These are phyloP conservation scores for Sedum album DNA, from an alignment of 164 flowering plant genomes.

Conservation along the genomic window DNA sequence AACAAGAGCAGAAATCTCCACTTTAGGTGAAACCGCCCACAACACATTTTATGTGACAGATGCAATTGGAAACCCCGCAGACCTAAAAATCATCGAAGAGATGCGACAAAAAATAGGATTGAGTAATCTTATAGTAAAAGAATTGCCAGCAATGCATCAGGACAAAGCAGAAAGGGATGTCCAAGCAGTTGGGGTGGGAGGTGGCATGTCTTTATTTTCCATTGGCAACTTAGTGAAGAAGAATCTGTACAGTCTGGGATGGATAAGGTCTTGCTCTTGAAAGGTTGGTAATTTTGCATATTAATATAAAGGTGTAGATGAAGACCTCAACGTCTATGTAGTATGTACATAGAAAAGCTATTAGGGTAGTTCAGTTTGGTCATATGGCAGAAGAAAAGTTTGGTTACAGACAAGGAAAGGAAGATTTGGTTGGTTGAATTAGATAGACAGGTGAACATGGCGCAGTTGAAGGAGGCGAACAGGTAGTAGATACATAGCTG, in stretches of 20 bases:
- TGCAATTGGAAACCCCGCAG: conserved; percentile 45
- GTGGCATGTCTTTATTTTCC: conserved; percentile 52
- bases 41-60: conserved; percentile 72
- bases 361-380: conserved; percentile 22
- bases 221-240: conserved; percentile 75
- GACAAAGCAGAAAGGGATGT: conserved; percentile 25
- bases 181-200: conserved; percentile 40
- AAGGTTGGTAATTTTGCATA: conserved; percentile 15
- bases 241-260: conserved; percentile 79
- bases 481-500: conserved; percentile 5
- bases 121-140: conserved; percentile 60
- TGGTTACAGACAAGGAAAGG: background rate
- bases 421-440: conserved; percentile 23
- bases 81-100: conserved; percentile 52
- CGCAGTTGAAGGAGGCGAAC: background rate
- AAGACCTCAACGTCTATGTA: conserved; percentile 9
- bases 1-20: conserved; percentile 80
- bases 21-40: conserved; percentile 36
- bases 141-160: conserved; percentile 30
- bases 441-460: background rate
- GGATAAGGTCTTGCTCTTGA: conserved; percentile 74
- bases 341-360: conserved; percentile 18
- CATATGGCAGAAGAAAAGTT: conserved; percentile 14
- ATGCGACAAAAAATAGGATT: conserved; percentile 59
- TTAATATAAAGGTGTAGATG: conserved; percentile 24